These are phyloP conservation scores for Calocybe cyanea DNA, from an alignment of 768 basidiomycete genomes.

Conservation along the genomic window DNA sequence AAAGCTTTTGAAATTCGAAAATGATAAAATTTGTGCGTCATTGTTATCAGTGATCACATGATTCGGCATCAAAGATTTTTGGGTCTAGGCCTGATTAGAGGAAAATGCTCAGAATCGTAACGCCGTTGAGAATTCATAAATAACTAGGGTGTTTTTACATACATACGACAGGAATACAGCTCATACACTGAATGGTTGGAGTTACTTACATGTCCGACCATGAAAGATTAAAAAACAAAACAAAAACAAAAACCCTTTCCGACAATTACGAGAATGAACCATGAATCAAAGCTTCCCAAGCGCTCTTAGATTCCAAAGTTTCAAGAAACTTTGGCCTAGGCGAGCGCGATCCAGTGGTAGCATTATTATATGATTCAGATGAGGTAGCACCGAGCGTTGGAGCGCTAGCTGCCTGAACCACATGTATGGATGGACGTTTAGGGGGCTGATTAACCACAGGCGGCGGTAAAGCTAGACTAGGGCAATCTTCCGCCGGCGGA, in stretches of 20 bases:
- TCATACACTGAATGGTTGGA: no score
- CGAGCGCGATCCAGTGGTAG: conserved; percentile 22
- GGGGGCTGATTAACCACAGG: conserved; percentile 6
- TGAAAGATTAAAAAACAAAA: conserved; percentile 1
- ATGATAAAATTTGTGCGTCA: neutral
- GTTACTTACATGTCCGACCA: conserved; percentile 5
- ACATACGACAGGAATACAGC: conserved; percentile 1
- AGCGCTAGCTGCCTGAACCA: conserved; percentile 15
- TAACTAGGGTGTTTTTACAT: conserved; percentile 1
- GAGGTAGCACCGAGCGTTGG: conserved; percentile 12
- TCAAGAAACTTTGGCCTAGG: conserved; percentile 50
- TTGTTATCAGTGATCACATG: neutral
- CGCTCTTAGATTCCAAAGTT: conserved; percentile 56
- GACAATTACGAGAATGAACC: conserved; percentile 53
- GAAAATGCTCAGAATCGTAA: no score
- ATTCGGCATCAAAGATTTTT: no score
- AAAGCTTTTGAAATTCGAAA: no score
- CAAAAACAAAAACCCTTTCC: neutral
- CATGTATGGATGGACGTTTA: conserved; percentile 10
- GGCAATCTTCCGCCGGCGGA: conserved; percentile 11
- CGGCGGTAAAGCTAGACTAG: conserved; percentile 13
- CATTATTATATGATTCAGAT: neutral
- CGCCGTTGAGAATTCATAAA: no score
- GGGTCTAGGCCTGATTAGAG: no score
- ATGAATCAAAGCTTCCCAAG: conserved; percentile 67